Evolutionary conservation across 345 rosid genomes (phyloP).

Genomic region (Aurinia saxatilis): DNA sequence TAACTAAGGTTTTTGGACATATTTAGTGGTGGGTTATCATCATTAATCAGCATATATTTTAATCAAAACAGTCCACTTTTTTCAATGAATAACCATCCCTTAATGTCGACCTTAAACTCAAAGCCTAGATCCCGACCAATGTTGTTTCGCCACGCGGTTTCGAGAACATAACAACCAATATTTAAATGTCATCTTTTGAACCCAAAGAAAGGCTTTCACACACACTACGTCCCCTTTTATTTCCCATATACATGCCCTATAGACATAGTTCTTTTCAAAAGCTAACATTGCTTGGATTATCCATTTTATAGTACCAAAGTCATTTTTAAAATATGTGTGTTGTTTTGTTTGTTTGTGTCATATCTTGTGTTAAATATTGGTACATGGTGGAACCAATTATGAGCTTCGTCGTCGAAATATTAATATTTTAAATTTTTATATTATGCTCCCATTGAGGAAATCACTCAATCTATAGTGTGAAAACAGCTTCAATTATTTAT

Average conservation of each 20-base stretch:
- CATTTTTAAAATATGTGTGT: background rate
- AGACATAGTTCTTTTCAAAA: slow-evolving; percentile 42
- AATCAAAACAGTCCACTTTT: slow-evolving; percentile 13
- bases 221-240: slow-evolving; percentile 5
- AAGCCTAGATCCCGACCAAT: slow-evolving; percentile 28
- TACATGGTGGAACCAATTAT: slow-evolving; percentile 75
- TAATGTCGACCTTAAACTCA: slow-evolving; percentile 41
- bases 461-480: slow-evolving; percentile 27
- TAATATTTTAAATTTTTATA: slow-evolving; percentile 12
- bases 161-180: background rate
- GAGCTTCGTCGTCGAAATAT: slow-evolving; percentile 27
- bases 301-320: slow-evolving; percentile 14
- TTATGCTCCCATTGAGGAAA: slow-evolving; percentile 36
- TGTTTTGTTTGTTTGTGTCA: slow-evolving; percentile 16
- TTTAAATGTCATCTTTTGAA: slow-evolving; percentile 7
- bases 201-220: slow-evolving; percentile 5
- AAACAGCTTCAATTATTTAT: slow-evolving; percentile 11
- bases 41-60: slow-evolving; percentile 17
- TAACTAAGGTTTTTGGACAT: slow-evolving; percentile 17
- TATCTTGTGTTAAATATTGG: slow-evolving; percentile 25
- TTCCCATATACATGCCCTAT: slow-evolving; percentile 59
- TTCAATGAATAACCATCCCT: slow-evolving; percentile 7
- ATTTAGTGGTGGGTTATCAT: slow-evolving; percentile 25
- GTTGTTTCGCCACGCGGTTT: slow-evolving; percentile 37
- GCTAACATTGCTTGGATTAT: slow-evolving; percentile 37